Percentiles rank a stretch among this genome's conserved stretches.
Conservation (phyloP, 805 yeast species). For the Cyberlindnera veronae region DNA sequence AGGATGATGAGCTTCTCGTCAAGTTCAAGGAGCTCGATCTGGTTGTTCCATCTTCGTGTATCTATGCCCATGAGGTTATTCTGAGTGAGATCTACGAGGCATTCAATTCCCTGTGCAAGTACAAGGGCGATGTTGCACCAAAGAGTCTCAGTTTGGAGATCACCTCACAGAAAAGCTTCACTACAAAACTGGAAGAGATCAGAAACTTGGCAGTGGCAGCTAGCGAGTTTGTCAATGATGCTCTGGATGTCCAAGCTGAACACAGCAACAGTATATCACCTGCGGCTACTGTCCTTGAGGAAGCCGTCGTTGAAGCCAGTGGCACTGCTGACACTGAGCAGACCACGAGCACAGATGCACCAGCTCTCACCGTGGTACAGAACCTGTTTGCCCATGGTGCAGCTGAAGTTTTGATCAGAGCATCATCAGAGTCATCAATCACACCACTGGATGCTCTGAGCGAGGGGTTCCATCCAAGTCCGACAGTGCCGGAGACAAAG, state of each 20-base stretch:
- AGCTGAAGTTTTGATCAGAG: too few relatives aligned
- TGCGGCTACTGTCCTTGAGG: too few relatives aligned
- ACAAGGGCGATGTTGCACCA: constrained; percentile 8
- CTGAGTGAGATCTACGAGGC: constrained; percentile 19
- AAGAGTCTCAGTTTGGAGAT: constrained; percentile 15
- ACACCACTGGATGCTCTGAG: too few relatives aligned
- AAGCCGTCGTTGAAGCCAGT: too few relatives aligned
- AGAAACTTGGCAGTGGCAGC: constrained; percentile 2
- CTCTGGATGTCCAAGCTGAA: not conserved
- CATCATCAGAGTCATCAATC: too few relatives aligned
- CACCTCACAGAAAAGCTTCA: constrained; percentile 15
- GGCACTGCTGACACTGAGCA: too few relatives aligned
- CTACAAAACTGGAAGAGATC: constrained; percentile 14
- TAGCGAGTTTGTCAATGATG: not conserved
- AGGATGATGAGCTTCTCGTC: constrained; percentile 18
- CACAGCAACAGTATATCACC: not conserved
- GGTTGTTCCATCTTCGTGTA: constrained; percentile 17
- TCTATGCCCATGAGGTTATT: constrained; percentile 17
- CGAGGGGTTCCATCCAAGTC: too few relatives aligned
- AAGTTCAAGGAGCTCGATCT: constrained; percentile 22
- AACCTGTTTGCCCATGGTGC: too few relatives aligned
- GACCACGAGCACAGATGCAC: too few relatives aligned
- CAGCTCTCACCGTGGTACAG: too few relatives aligned
- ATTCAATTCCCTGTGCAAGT: constrained; percentile 9
- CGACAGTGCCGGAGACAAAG: too few relatives aligned